Percentiles rank a stretch among this genome's conserved stretches.
Conservation (phyloP, 2,329 filamentous ascomycete genomes). For the Colletotrichum somersetense region DNA sequence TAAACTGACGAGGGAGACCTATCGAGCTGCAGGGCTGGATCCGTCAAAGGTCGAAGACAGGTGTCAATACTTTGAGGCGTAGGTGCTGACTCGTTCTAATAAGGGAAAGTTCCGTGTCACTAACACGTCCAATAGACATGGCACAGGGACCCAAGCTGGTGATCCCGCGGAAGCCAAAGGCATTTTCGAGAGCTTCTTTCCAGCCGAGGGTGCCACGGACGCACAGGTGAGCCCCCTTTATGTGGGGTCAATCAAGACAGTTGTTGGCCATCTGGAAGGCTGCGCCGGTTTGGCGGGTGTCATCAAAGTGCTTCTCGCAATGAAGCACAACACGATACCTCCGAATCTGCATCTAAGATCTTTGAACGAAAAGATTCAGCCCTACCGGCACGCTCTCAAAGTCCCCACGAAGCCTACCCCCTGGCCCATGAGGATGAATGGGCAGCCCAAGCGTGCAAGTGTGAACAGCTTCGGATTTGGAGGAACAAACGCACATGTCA, state of each 20-base stretch:
- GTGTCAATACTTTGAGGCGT: conserved; percentile 54
- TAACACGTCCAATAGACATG: conserved; percentile 44
- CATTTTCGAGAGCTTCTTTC: conserved; percentile 45
- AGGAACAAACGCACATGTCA: conserved; percentile 47
- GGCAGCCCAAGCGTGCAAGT: conserved; percentile 52
- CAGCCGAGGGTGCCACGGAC: neutral
- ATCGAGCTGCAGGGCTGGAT: conserved; percentile 44
- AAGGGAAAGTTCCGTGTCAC: neutral
- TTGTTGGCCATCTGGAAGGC: conserved; percentile 47
- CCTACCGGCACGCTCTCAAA: conserved; percentile 38
- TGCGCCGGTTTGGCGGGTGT: conserved; percentile 38
- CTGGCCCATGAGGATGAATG: conserved; percentile 44
- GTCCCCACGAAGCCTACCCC: conserved; percentile 44
- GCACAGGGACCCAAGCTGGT: conserved; percentile 61
- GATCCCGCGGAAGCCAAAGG: conserved; percentile 61
- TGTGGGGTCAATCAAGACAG: conserved; percentile 46
- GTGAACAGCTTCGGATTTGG: conserved; percentile 50
- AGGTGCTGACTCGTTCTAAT: conserved; percentile 49
- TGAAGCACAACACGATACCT: conserved; percentile 22
- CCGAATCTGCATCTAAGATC: conserved; percentile 31
- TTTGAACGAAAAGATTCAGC: conserved; percentile 40
- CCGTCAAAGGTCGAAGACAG: conserved; percentile 48
- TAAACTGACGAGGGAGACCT: conserved; percentile 48
- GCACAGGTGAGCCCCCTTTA: conserved; percentile 42
- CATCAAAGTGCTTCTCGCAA: conserved; percentile 24